These are phyloP conservation scores for Sporothrix inflata DNA, from an alignment of 2,329 filamentous ascomycete genomes.

Conservation along the genomic window DNA sequence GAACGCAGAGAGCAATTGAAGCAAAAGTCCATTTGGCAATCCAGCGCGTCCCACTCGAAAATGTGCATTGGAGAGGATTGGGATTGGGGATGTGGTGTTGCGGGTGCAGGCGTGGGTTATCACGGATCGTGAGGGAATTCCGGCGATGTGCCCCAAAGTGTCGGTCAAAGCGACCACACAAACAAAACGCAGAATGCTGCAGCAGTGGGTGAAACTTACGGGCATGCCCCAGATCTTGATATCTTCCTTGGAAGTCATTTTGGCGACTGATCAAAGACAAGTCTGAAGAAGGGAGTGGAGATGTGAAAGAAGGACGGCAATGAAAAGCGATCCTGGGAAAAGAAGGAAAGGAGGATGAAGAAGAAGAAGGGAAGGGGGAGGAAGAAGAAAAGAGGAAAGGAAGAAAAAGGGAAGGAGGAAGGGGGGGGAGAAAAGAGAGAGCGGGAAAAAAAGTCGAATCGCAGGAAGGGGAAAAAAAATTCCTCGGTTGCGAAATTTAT, in stretches of 20 bases:
- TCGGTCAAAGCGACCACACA: slow-evolving; percentile 29
- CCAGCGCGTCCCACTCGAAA: not conserved
- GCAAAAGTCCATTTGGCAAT: slow-evolving; percentile 22
- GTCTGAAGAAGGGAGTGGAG: slow-evolving; percentile 45
- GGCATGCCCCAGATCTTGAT: slow-evolving; percentile 68
- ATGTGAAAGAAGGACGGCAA: slow-evolving; percentile 39
- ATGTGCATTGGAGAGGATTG: not conserved
- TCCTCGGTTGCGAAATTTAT: slow-evolving; percentile 37
- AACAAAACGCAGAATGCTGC: slow-evolving; percentile 37
- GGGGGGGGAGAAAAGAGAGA: slow-evolving; percentile 1
- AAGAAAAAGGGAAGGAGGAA: slow-evolving; percentile 20
- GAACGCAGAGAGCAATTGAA: not conserved
- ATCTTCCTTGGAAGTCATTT: slow-evolving; percentile 59
- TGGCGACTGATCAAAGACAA: slow-evolving; percentile 52
- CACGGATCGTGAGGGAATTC: slow-evolving; percentile 38
- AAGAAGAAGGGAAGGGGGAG: not conserved
- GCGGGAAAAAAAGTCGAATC: slow-evolving; percentile 13
- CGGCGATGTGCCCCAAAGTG: slow-evolving; percentile 20
- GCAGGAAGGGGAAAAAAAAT: slow-evolving; percentile 47
- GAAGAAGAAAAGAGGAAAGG: slow-evolving; percentile 19
- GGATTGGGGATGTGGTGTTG: not conserved
- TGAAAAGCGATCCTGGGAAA: slow-evolving; percentile 34
- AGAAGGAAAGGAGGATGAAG: slow-evolving; percentile 45
- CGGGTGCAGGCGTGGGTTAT: not conserved
- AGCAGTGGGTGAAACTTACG: slow-evolving; percentile 52